Evolutionary conservation across 768 basidiomycete species (phyloP).

Genomic region (Boletus subparvulus): DNA sequence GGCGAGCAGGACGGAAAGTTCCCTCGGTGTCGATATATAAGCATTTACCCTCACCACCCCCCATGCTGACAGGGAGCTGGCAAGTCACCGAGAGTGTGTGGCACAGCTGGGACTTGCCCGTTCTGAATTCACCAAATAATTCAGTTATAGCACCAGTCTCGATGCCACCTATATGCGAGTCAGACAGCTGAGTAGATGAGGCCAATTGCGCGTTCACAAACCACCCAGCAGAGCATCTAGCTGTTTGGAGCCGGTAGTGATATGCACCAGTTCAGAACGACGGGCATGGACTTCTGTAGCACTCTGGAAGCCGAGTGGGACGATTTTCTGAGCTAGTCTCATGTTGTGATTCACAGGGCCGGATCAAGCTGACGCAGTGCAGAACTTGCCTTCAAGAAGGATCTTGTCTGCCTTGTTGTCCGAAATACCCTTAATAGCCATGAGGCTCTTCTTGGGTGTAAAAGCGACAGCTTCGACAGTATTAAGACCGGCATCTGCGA

Average conservation of each 20-base stretch:
- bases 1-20: conserved; percentile 94
- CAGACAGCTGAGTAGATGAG: conserved; percentile 6
- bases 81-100: conserved; percentile 98
- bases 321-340: conserved; percentile 81
- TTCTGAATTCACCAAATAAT: conserved; percentile 97
- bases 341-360: conserved; percentile 7
- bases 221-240: conserved; percentile 95
- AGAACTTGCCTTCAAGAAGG: conserved; percentile 72
- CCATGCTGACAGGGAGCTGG: conserved; percentile 95
- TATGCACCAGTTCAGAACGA: conserved; percentile 91
- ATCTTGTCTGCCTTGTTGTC: conserved; percentile 98
- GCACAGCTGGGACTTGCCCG: conserved; percentile 97
- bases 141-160: conserved; percentile 99
- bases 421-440: conserved; percentile 93
- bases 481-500: conserved; percentile 85
- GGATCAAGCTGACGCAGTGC: background rate
- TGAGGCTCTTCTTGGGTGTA: conserved; percentile 90
- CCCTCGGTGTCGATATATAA: conserved; percentile 99
- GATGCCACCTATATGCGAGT: conserved; percentile 68
- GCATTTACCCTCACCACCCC: conserved; percentile 98
- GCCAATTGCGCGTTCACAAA: conserved; percentile 27
- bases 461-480: conserved; percentile 96
- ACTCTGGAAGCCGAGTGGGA: conserved; percentile 96
- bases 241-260: conserved; percentile 95
- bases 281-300: conserved; percentile 97